These are phyloP conservation scores for Magnusiomyces fungicola DNA, from an alignment of 1,139 yeast species.

Conservation along the genomic window DNA sequence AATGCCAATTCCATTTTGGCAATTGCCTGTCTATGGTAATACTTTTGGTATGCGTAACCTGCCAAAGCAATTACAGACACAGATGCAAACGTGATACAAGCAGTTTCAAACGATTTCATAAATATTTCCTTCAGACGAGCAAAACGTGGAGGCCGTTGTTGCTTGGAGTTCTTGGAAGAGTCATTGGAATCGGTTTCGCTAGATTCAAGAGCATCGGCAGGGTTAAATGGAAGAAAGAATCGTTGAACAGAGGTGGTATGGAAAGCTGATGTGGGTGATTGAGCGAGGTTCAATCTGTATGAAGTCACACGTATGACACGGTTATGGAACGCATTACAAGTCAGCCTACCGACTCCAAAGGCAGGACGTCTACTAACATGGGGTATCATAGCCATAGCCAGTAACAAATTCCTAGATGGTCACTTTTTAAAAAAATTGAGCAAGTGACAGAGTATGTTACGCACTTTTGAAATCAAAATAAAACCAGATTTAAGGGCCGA, in stretches of 20 bases:
- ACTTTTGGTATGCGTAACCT: conserved; percentile 60
- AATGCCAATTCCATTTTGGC: conserved; percentile 62
- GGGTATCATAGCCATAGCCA: too few species aligned
- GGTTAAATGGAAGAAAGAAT: not conserved
- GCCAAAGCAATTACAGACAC: conserved; percentile 63
- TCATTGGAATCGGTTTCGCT: not conserved
- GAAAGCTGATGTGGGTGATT: too few species aligned
- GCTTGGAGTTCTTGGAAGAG: not conserved
- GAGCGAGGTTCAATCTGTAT: too few species aligned
- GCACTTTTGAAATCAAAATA: too few species aligned
- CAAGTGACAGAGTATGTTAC: too few species aligned
- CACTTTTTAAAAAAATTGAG: too few species aligned
- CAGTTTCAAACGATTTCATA: conserved; percentile 59
- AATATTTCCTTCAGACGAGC: conserved; percentile 26
- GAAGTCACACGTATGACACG: too few species aligned
- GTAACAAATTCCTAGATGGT: too few species aligned
- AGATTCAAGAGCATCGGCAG: not conserved
- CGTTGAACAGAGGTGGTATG: not conserved
- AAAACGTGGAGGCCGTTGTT: conserved; percentile 3
- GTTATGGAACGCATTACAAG: too few species aligned
- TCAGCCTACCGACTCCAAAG: too few species aligned
- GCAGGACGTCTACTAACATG: too few species aligned
- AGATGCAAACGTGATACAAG: conserved; percentile 70
- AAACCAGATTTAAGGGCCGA: too few species aligned
- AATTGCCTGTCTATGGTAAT: conserved; percentile 54